A percentile compares a stretch with the other conserved stretches of the same genome.
phyloP scores from a whole-genome alignment of 2,329 filamentous ascomycete genomes.

The Zarea fungicola region DNA sequence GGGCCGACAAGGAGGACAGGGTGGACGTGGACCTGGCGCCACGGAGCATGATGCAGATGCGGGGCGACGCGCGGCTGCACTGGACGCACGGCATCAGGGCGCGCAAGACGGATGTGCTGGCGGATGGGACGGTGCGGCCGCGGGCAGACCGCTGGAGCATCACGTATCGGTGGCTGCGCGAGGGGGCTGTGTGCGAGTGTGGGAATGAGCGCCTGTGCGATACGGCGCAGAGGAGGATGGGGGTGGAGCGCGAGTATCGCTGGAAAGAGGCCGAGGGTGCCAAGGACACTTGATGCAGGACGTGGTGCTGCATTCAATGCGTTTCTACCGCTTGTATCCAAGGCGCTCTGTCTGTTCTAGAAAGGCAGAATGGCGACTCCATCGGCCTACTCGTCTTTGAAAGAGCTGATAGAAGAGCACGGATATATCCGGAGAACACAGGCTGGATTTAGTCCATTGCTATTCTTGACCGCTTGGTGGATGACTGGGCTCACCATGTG shows the following conservation, averaged over 20 bases:
- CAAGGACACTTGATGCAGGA: background rate
- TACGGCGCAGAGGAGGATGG: slow-evolving; percentile 40
- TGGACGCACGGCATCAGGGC: slow-evolving; percentile 53
- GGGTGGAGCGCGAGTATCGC: slow-evolving; percentile 46
- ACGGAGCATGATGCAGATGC: slow-evolving; percentile 47
- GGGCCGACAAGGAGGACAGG: slow-evolving; percentile 19
- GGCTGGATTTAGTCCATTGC: too few relatives aligned
- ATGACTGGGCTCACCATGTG: too few relatives aligned
- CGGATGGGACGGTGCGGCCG: slow-evolving; percentile 39
- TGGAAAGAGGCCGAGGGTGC: slow-evolving; percentile 32
- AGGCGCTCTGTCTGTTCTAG: too few relatives aligned
- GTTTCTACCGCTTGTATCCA: too few relatives aligned
- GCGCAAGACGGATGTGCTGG: slow-evolving; percentile 44
- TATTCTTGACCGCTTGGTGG: too few relatives aligned
- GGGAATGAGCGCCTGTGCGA: slow-evolving; percentile 46
- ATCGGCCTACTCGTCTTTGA: too few relatives aligned
- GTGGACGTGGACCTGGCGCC: slow-evolving; percentile 43
- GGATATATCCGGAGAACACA: too few relatives aligned
- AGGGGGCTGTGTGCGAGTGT: slow-evolving; percentile 43
- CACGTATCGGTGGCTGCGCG: slow-evolving; percentile 49
- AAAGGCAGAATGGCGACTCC: background rate
- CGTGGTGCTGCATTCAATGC: background rate
- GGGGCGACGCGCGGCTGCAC: slow-evolving; percentile 44
- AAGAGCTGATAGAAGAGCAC: too few relatives aligned
- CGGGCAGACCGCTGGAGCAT: slow-evolving; percentile 48